A percentile compares a stretch with the other conserved stretches of the same genome.
Evolutionary conservation across 805 yeast species (phyloP).

Genomic region (Starmerella bombi): DNA sequence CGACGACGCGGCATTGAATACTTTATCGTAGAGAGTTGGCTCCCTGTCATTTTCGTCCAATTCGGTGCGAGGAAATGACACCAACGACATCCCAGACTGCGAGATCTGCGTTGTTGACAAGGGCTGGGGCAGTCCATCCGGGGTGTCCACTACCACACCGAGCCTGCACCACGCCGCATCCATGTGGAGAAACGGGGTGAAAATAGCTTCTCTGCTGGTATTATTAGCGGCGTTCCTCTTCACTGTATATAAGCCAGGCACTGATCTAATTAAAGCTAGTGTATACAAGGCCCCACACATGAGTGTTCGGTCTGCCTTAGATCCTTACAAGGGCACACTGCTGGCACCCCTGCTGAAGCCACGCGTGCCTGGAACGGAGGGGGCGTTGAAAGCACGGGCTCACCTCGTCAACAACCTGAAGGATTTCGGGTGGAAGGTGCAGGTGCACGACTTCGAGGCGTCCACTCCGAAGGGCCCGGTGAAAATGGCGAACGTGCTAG

Average conservation of each 20-base stretch:
- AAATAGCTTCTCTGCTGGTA: background rate
- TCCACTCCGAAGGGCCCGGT: constrained; percentile 31
- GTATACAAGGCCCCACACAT: background rate
- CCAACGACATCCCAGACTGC: constrained; percentile 10
- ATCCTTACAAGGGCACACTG: constrained; percentile 16
- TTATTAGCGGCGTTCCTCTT: background rate
- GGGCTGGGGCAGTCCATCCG: too few relatives aligned
- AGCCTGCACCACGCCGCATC: too few relatives aligned
- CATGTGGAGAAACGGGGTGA: background rate
- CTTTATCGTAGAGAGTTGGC: constrained; percentile 13
- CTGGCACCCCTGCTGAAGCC: constrained; percentile 20
- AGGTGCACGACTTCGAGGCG: constrained; percentile 25
- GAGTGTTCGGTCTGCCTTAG: constrained; percentile 3
- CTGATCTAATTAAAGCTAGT: too few relatives aligned
- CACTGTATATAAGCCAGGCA: too few relatives aligned
- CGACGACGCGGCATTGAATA: constrained; percentile 17
- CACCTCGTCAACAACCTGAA: constrained; percentile 25
- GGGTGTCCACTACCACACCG: too few relatives aligned
- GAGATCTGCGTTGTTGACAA: too few relatives aligned
- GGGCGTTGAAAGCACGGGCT: constrained; percentile 13
- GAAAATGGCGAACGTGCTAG: constrained; percentile 27
- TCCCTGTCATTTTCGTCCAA: constrained; percentile 7
- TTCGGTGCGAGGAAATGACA: constrained; percentile 15
- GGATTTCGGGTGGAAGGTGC: constrained; percentile 23
- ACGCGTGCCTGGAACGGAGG: constrained; percentile 20